Percentiles rank a stretch among this genome's conserved stretches.
phyloP scores from a whole-genome alignment of 805 yeast species.

The Vanderwaltozyma tropicalis region DNA sequence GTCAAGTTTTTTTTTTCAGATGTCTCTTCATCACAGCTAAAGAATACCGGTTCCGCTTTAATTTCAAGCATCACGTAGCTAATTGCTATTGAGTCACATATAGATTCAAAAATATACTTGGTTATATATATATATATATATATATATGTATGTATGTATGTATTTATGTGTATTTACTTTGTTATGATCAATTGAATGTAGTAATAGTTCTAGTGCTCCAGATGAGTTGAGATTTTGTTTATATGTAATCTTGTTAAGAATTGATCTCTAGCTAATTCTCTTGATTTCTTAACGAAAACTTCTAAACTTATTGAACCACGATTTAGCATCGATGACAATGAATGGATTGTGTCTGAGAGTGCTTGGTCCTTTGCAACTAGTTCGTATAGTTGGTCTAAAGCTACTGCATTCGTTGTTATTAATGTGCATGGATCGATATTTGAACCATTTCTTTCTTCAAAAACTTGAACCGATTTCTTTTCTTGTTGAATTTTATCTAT shows the following conservation, averaged over 20 bases:
- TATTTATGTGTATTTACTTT: not conserved
- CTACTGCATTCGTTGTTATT: constrained; percentile 42
- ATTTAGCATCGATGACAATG: constrained; percentile 29
- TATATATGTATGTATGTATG: not conserved
- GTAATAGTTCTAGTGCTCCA: not conserved
- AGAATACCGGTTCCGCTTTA: no score
- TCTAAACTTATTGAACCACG: constrained; percentile 16
- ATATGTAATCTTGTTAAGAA: constrained; percentile 42
- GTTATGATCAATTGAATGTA: not conserved
- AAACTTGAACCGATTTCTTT: constrained; percentile 28
- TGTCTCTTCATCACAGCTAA: no score
- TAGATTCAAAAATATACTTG: no score
- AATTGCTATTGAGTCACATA: no score
- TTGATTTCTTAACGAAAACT: constrained; percentile 29
- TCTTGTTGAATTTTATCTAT: constrained; percentile 25
- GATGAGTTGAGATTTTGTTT: constrained; percentile 26
- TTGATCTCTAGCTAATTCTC: constrained; percentile 55
- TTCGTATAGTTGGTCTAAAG: constrained; percentile 39
- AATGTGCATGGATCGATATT: constrained; percentile 34
- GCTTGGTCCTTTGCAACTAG: constrained; percentile 59
- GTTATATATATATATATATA: not conserved
- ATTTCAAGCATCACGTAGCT: no score
- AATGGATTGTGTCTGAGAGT: constrained; percentile 53
- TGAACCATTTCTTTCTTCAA: constrained; percentile 10
- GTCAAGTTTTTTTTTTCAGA: no score